Conservation (phyloP, 345 rosid species). For the Arabidopsis suecica region DNA sequence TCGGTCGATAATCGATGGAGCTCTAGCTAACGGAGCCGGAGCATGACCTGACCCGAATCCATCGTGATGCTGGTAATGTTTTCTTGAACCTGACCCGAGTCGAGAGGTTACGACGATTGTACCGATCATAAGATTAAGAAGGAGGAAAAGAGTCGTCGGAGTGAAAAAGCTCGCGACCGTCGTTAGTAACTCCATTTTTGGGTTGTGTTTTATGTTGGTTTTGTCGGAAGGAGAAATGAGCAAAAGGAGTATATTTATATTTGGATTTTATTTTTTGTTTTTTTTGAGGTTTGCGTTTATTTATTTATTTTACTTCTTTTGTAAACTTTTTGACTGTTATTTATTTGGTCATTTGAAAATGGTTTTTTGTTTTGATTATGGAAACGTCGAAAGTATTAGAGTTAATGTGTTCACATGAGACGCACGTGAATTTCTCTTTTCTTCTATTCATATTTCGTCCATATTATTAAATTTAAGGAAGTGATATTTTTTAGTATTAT, state of each 20-base stretch:
- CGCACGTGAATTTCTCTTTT: slow-evolving; percentile 23
- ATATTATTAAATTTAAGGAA: not conserved
- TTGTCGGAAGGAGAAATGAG: slow-evolving; percentile 32
- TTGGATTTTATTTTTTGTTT: not conserved
- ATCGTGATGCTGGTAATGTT: slow-evolving; percentile 28
- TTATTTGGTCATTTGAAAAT: slow-evolving; percentile 6
- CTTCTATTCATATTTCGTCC: slow-evolving; percentile 19
- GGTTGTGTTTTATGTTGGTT: slow-evolving; percentile 23
- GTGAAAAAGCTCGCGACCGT: slow-evolving; percentile 53
- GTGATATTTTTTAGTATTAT: too few relatives aligned
- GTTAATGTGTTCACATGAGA: slow-evolving; percentile 34
- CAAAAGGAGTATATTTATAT: slow-evolving; percentile 33
- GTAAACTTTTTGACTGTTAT: slow-evolving; percentile 33
- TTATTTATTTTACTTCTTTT: not conserved
- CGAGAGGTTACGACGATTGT: slow-evolving; percentile 60
- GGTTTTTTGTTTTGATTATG: slow-evolving; percentile 3
- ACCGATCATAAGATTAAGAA: slow-evolving; percentile 68
- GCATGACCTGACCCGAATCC: slow-evolving; percentile 35
- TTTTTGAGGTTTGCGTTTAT: not conserved
- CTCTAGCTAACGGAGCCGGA: slow-evolving; percentile 46
- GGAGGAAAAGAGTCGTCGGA: slow-evolving; percentile 64
- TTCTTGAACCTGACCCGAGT: slow-evolving; percentile 40
- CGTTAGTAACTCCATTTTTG: slow-evolving; percentile 38
- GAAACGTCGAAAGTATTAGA: slow-evolving; percentile 37
- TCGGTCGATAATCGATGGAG: slow-evolving; percentile 59